A percentile compares a stretch with the other conserved stretches of the same genome.
Conservation (phyloP, 1,139 yeast genomes). For the Blastobotrys persicus region DNA sequence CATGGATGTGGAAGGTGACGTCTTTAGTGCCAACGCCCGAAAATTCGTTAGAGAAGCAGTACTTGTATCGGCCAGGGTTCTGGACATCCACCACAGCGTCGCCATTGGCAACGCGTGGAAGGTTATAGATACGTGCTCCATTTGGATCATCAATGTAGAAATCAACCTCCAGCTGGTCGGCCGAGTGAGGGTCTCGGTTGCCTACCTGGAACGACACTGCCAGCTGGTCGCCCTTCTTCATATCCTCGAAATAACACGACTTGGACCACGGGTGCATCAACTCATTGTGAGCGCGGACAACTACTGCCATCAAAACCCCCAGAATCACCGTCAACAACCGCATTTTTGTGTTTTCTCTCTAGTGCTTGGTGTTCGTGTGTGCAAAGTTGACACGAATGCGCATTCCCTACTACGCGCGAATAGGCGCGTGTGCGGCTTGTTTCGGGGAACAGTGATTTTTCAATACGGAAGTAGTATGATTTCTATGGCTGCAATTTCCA, state of each 20-base stretch:
- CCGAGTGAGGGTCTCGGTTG: conserved; percentile 75
- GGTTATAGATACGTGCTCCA: conserved; percentile 52
- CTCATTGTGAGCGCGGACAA: conserved; percentile 67
- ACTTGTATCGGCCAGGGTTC: conserved; percentile 70
- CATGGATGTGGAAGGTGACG: conserved; percentile 93
- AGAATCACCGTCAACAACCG: background rate
- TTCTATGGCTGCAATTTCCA: too few species aligned
- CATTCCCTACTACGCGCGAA: background rate
- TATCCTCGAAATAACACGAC: conserved; percentile 82
- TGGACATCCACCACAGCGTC: conserved; percentile 68
- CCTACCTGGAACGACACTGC: conserved; percentile 94
- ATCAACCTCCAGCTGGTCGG: conserved; percentile 75
- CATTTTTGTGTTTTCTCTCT: background rate
- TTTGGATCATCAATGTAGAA: conserved; percentile 61
- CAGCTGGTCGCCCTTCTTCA: conserved; percentile 80
- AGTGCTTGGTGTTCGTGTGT: background rate
- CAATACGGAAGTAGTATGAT: too few species aligned
- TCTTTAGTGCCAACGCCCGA: conserved; percentile 74
- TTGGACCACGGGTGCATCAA: conserved; percentile 81
- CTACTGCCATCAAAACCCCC: background rate
- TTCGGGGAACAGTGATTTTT: too few species aligned
- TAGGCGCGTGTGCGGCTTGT: background rate
- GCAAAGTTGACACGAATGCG: background rate
- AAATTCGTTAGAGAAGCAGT: conserved; percentile 89
- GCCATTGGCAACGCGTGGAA: conserved; percentile 70